Percentiles rank a stretch among this genome's conserved stretches.
Evolutionary conservation across 2,329 filamentous ascomycete species (phyloP).

Genomic region (Fusarium napiforme): DNA sequence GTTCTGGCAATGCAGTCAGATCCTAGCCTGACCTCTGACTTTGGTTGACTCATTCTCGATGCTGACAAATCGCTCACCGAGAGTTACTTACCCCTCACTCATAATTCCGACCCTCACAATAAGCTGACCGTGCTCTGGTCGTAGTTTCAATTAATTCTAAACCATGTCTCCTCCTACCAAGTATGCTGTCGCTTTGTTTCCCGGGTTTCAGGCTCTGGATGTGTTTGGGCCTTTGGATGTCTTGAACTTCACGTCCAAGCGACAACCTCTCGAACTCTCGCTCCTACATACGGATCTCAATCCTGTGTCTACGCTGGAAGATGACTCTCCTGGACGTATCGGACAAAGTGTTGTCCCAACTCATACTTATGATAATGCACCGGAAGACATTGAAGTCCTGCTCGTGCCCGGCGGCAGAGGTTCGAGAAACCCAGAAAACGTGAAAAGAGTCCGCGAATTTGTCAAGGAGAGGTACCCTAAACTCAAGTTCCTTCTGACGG

Average conservation of each 20-base stretch:
- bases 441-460: conserved; percentile 52
- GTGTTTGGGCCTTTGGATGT: conserved; percentile 51
- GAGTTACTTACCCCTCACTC: not conserved
- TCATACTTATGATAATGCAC: conserved; percentile 51
- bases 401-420: conserved; percentile 54
- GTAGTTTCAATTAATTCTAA: fast-evolving
- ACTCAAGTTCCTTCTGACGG: conserved; percentile 65
- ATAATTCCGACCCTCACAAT: not conserved
- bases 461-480: conserved; percentile 54
- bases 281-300: conserved; percentile 44
- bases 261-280: conserved; percentile 39
- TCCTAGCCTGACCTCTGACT: not conserved
- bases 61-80: not conserved
- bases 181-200: conserved; percentile 39
- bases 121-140: not conserved
- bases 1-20: not conserved
- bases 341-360: conserved; percentile 50
- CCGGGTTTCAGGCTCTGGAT: conserved; percentile 41
- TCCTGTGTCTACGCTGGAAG: conserved; percentile 45
- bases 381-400: conserved; percentile 51
- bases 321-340: conserved; percentile 31
- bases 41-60: not conserved
- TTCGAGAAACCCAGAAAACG: conserved; percentile 38
- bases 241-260: conserved; percentile 46
- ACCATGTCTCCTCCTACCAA: conserved; percentile 29